These are phyloP conservation scores for Eucalyptus sp. DNA, from an alignment of 345 rosid species.

Conservation along the genomic window DNA sequence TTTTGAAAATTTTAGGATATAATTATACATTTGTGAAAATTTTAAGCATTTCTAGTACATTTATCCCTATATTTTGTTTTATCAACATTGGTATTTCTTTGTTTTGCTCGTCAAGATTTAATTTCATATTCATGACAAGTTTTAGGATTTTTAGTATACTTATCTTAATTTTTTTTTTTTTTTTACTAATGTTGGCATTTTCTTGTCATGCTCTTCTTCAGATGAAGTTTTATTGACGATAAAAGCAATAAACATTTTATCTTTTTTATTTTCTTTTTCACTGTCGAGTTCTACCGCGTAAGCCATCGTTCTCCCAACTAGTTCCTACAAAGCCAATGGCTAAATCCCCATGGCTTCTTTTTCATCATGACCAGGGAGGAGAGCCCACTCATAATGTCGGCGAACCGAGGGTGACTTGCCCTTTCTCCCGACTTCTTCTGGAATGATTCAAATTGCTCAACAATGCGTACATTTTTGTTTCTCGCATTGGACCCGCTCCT, in stretches of 20 bases:
- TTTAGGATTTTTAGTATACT: neutral
- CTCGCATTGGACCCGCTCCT: neutral
- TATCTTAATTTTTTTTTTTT: neutral
- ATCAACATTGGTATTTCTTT: neutral
- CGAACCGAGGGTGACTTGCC: neutral
- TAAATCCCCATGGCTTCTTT: neutral
- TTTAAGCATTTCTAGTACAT: neutral
- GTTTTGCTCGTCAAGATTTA: neutral
- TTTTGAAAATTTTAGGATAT: neutral
- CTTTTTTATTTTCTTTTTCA: neutral
- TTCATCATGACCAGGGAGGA: neutral
- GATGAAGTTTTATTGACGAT: neutral
- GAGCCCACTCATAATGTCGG: neutral
- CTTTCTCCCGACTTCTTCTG: neutral
- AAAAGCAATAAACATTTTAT: neutral
- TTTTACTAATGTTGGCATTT: neutral
- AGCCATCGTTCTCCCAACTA: neutral
- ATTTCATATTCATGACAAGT: neutral
- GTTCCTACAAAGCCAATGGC: neutral
- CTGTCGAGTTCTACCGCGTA: neutral
- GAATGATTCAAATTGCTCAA: neutral
- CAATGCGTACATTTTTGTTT: neutral
- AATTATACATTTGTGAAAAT: neutral
- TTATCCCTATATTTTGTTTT: neutral
- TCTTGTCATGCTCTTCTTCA: neutral